Conservation (phyloP, 495 filamentous ascomycete species). For the Usnea hakonensis region DNA sequence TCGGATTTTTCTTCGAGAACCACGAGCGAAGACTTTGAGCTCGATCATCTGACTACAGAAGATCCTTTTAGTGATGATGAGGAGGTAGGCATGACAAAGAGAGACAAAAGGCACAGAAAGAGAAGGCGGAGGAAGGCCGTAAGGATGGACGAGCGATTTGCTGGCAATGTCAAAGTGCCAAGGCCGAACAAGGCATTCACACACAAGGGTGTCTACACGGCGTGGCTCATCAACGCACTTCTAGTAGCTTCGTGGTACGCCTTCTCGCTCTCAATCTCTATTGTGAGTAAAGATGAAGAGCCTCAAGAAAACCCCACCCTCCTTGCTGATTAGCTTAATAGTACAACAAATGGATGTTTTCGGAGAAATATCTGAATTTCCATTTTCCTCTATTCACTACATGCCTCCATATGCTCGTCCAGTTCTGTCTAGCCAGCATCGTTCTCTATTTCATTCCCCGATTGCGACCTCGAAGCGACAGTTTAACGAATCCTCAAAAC, state of each 20-base stretch:
- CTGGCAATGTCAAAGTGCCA: slow-evolving; percentile 36
- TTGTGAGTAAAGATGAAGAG: slow-evolving; percentile 51
- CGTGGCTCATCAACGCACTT: slow-evolving; percentile 58
- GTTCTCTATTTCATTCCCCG: slow-evolving; percentile 79
- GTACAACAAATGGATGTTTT: slow-evolving; percentile 99
- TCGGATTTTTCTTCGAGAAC: slow-evolving; percentile 44
- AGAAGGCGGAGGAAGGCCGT: slow-evolving; percentile 58
- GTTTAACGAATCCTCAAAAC: slow-evolving; percentile 34
- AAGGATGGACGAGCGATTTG: slow-evolving; percentile 67
- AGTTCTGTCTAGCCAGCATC: slow-evolving; percentile 73
- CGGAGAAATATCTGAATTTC: slow-evolving; percentile 74
- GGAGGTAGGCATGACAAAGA: slow-evolving; percentile 73
- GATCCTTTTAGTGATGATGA: slow-evolving; percentile 81
- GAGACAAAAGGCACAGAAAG: slow-evolving; percentile 58
- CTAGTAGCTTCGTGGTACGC: slow-evolving; percentile 89
- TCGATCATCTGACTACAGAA: slow-evolving; percentile 52
- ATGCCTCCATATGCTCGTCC: slow-evolving; percentile 89
- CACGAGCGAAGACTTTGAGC: slow-evolving; percentile 47
- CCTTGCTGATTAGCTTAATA: slow-evolving; percentile 27
- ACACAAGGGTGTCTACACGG: slow-evolving; percentile 64
- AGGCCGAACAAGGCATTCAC: slow-evolving; percentile 37
- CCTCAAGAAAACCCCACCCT: background rate
- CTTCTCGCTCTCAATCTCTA: slow-evolving; percentile 89
- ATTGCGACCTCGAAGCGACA: slow-evolving; percentile 59
- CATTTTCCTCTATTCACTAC: slow-evolving; percentile 95